Conservation (phyloP, 441 rosid genomes). For the Erysimum cheiri region DNA sequence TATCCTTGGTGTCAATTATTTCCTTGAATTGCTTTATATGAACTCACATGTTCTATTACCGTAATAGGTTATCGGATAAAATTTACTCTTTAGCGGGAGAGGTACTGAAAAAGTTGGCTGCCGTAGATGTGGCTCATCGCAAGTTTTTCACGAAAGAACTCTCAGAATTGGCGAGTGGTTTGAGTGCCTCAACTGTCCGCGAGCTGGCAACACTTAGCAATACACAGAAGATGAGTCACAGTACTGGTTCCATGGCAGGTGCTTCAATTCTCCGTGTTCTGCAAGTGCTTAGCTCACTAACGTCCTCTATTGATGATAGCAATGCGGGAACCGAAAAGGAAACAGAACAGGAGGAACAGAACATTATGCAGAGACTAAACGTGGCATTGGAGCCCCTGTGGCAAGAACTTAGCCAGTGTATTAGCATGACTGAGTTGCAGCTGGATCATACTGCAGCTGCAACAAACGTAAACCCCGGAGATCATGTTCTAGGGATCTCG, state of each 20-base stretch:
- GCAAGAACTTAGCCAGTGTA: constrained; percentile 93
- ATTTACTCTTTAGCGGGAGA: constrained; percentile 80
- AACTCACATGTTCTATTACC: constrained; percentile 38
- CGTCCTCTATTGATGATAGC: constrained; percentile 51
- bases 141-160: constrained; percentile 75
- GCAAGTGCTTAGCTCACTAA: constrained; percentile 82
- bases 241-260: constrained; percentile 96
- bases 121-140: constrained; percentile 68
- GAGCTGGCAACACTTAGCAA: constrained; percentile 80
- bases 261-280: constrained; percentile 89
- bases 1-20: constrained; percentile 16
- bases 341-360: constrained; percentile 75
- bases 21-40: constrained; percentile 19
- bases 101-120: constrained; percentile 84
- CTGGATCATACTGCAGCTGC: constrained; percentile 66
- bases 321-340: constrained; percentile 47
- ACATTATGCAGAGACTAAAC: constrained; percentile 73
- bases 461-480: constrained; percentile 57
- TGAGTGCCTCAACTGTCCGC: constrained; percentile 79
- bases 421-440: constrained; percentile 83
- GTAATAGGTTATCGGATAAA: constrained; percentile 86
- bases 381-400: constrained; percentile 88
- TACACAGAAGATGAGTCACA: constrained; percentile 81
- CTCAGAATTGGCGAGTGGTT: constrained; percentile 75
- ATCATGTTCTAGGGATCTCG: constrained; percentile 63